A percentile compares a stretch with the other conserved stretches of the same genome.
Evolutionary conservation across 495 filamentous ascomycete species (phyloP).

Genomic region (Viridothelium virens): DNA sequence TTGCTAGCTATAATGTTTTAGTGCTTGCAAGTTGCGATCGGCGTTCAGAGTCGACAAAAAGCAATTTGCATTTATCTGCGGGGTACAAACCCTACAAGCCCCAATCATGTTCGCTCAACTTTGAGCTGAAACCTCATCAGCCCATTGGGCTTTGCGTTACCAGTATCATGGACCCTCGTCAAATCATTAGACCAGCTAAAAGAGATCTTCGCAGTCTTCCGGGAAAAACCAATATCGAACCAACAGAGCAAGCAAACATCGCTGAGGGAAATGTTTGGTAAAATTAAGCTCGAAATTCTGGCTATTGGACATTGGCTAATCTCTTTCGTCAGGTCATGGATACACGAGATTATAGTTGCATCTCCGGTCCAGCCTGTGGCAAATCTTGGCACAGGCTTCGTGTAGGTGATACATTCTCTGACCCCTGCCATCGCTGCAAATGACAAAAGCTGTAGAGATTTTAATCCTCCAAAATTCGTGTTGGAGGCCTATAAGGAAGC

Average conservation of each 20-base stretch:
- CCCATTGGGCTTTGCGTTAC: no score
- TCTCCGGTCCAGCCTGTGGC: not conserved
- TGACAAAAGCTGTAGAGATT: not conserved
- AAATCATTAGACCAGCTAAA: not conserved
- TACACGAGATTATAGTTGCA: not conserved
- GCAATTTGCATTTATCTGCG: not conserved
- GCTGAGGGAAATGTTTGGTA: not conserved
- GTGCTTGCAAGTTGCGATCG: no score
- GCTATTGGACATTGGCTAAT: not conserved
- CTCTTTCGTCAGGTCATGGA: not conserved
- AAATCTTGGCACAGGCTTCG: not conserved
- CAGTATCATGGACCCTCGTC: not conserved
- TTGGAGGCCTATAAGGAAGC: conserved; percentile 18
- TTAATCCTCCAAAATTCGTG: conserved; percentile 17
- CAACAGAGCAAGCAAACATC: not conserved
- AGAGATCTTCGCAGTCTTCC: not conserved
- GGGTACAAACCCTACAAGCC: no score
- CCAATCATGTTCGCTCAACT: no score
- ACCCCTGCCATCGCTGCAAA: not conserved
- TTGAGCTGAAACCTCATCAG: no score
- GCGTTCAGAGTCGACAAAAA: no score
- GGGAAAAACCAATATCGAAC: not conserved
- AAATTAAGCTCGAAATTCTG: not conserved
- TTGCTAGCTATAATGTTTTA: no score
- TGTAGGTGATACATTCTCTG: not conserved